Evolutionary conservation across 495 filamentous ascomycete genomes (phyloP), one percentile per base, ranked within the genome.

Genomic region (Penicillium dipodomyicola): DNA sequence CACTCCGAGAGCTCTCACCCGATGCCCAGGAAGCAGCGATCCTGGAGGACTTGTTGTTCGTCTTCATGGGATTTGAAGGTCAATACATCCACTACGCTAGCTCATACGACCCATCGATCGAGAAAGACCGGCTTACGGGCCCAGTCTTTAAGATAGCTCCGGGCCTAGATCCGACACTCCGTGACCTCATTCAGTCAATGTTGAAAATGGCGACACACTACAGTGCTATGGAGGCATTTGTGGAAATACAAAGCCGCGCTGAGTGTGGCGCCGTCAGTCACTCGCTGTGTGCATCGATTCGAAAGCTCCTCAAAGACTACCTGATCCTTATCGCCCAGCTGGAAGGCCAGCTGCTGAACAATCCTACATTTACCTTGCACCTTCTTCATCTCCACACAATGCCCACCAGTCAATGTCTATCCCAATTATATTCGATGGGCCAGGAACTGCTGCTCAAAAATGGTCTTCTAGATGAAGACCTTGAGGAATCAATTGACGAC

Each of bases 51-150:
- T 73, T 98, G 20, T 70, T 97, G 33, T 97, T 91, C 69, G 91
- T 95, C 4, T 93, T 97, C 61, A 97, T 97, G 93, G 94, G 94
- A n/a, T 95, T 90, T 58, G 94, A 98, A 73, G 94, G 94, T 27
- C 91, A 96, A 69, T 97, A 97, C 69, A 89, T 97, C 61, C 90
- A 92, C 56, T 97, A 91, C 62, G 79, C 80, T 37, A 84, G 84
- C 53, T 81, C 83, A 3, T 97, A 96, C 70, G 87, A 96, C 57
- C 91, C 94, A 0, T 71, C 80, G 6, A 80, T 84, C 12, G 94
- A 98, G 69, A 92, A 91, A 57, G 90, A 94, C 68, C 85, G 92
- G 17, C 75, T 97, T 49, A 78, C 83, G 1, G 94, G 95, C 0
- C 93, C 94, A 4, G 69, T 73, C 9, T 97, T 89, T 73, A 85